phyloP scores from a whole-genome alignment of 768 basidiomycete species.

The Suillus variegatus region DNA sequence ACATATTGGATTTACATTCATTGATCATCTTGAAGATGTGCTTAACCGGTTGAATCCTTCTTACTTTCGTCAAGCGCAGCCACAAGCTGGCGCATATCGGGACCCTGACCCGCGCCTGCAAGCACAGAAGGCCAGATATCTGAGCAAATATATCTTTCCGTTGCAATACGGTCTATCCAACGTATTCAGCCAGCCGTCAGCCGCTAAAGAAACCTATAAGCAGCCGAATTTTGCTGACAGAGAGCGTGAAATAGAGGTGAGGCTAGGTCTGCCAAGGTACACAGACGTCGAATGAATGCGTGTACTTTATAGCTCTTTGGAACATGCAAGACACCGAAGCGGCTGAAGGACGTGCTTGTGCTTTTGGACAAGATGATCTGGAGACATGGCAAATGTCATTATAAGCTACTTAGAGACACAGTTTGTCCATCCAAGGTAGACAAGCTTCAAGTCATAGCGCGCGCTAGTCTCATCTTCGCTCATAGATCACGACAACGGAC shows the following conservation, averaged over 20 bases:
- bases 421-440: conserved; percentile 79
- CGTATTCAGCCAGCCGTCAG: conserved; percentile 45
- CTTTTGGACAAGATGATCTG: conserved; percentile 63
- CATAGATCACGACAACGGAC: conserved; percentile 43
- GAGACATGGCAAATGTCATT: conserved; percentile 70
- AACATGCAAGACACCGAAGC: conserved; percentile 68
- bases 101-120: conserved; percentile 51
- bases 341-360: conserved; percentile 57
- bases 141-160: conserved; percentile 86
- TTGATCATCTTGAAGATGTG: conserved; percentile 47
- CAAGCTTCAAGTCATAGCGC: conserved; percentile 21
- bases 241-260: conserved; percentile 56
- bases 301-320: conserved; percentile 37
- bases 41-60: conserved; percentile 58
- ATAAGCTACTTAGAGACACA: conserved; percentile 60
- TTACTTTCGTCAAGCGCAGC: conserved; percentile 31
- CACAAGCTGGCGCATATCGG: conserved; percentile 30
- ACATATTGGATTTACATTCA: not conserved
- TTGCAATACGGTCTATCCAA: conserved; percentile 70
- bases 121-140: conserved; percentile 54
- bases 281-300: conserved; percentile 1
- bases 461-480: not conserved
- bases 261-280: not conserved
- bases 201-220: conserved; percentile 29
- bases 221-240: conserved; percentile 59